Evolutionary conservation across 2,329 filamentous ascomycete species (phyloP), one percentile per base, ranked within the genome.

Genomic region (Pseudogymnoascus sp.): DNA sequence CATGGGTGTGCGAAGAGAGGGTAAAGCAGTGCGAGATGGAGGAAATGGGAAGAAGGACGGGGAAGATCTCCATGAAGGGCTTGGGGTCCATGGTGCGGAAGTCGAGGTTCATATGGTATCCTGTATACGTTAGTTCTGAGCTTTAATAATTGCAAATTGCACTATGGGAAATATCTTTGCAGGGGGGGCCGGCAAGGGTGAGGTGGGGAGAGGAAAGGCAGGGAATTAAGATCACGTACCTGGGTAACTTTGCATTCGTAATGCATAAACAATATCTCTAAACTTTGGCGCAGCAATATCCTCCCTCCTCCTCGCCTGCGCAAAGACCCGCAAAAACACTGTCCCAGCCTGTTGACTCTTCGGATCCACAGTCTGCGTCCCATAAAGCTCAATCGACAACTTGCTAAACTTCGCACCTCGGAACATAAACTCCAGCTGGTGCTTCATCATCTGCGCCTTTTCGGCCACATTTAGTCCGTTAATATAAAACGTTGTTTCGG

Each of bases 21-120:
- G 31, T 33, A 33, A 33, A 33, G 31, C 8, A 11, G 31, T 33
- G 31, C 31, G 31, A 33, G 31, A 33, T 33, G 31, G 31, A 33
- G 31, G 31, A 33, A 33, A 33, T 33, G 31, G 31, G 31, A 3
- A 33, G 31, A 8, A 33, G 31, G 8, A 11, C 31, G 31, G 31
- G 76, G 61, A 77, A 78, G 52, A 77, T 74, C 63, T 78, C 76
- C 74, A 78, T 77, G 49, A 78, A 78, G 0, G 73, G 71, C 59
- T 74, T 74, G 2, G 77, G 76, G 8, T 70, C 68, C 75, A 78
- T 77, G 3, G 76, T 77, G 3, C 77, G 70, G 59, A 78, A 77
- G 60, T 78, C 75, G 0, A 78, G 70, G 35, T 73, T 75, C 75
- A 77, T 77, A 23, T 78, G 77, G 31, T 77, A 77, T 0, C 76